Base-by-base conservation (phyloP, 768 basidiomycete genomes). In the Tulasnella sp. region DNA sequence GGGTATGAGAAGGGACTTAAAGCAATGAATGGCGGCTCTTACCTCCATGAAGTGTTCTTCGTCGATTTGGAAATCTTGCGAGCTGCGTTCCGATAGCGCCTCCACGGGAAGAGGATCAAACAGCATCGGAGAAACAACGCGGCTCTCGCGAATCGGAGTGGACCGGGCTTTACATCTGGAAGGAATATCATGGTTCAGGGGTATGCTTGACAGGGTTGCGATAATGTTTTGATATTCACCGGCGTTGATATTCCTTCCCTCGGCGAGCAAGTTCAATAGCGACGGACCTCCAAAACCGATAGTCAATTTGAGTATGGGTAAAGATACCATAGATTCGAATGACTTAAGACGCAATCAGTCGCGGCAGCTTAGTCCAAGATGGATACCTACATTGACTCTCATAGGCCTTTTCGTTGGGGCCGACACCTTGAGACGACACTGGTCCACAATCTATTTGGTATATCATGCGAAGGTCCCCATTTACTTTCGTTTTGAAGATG, bases 401-500 rank as follows among this genome's bases (percentile, higher is more conserved):
- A 49, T 27, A 8, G 5, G 9, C 32, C 5, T 7, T n/a, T n/a
- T n/a, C n/a, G 8, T 6, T 29, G n/a, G n/a, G n/a, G n/a, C n/a
- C n/a, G n/a, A n/a, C n/a, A n/a, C n/a, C n/a, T n/a, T n/a, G n/a
- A n/a, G n/a, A n/a, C 9, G 42, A 23, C 4, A 32, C 31, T 45
- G 42, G 42, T 17, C 43, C 42, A 19, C 31, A 45, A 36, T 57
- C 58, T 27, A 59, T 57, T 25, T 51, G 59, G 29, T 60, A 60
- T 1, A 82, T 70, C 25, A 81, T 65, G 11, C 77, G 68, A 23
- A 72, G 64, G 59, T 80, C 78, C 0, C 70, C 62, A 8, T 76
- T 76, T 73, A 84, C 79, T 65, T 82, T 83, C 0, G 84, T 83
- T 64, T 83, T 82, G 50, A 74, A 84, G 8, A 85, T 74, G 0